These are phyloP conservation scores for Plantago elongata DNA, from an alignment of 257 asterid species.

Conservation along the genomic window DNA sequence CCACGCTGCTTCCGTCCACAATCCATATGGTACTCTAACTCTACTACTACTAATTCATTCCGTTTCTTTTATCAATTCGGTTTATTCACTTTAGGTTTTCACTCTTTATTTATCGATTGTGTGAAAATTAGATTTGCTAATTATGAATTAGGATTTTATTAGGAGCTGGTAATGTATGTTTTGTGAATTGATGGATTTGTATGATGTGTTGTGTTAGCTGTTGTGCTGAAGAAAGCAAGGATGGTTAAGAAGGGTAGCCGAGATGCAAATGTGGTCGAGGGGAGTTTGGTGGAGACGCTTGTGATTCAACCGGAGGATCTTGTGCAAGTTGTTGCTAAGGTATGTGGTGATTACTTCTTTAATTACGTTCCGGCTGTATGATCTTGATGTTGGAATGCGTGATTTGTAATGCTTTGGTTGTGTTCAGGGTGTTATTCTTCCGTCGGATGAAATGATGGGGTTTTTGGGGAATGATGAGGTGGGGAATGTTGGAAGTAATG, in stretches of 20 bases:
- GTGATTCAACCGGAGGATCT: slow-evolving; percentile 61
- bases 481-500: slow-evolving; percentile 25
- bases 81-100: slow-evolving; percentile 5
- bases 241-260: slow-evolving; percentile 63
- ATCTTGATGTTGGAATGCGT: background rate
- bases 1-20: slow-evolving; percentile 65
- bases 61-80: slow-evolving; percentile 8
- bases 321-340: slow-evolving; percentile 92
- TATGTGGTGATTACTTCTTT: slow-evolving; percentile 21
- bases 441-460: slow-evolving; percentile 50
- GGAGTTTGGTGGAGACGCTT: slow-evolving; percentile 65
- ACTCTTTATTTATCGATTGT: background rate
- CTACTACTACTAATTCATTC: slow-evolving; percentile 20
- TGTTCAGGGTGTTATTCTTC: slow-evolving; percentile 52
- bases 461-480: slow-evolving; percentile 30
- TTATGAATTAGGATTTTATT: no score
- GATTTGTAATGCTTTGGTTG: slow-evolving; percentile 6
- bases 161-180: background rate
- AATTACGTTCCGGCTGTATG: background rate
- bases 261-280: slow-evolving; percentile 48
- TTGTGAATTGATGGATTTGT: slow-evolving; percentile 17
- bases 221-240: slow-evolving; percentile 83
- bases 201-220: slow-evolving; percentile 34
- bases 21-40: slow-evolving; percentile 36
- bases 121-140: background rate